These are phyloP conservation scores for Coemansia sp. DNA, from an alignment of 192 early-diverging fungal species.

Conservation along the genomic window DNA sequence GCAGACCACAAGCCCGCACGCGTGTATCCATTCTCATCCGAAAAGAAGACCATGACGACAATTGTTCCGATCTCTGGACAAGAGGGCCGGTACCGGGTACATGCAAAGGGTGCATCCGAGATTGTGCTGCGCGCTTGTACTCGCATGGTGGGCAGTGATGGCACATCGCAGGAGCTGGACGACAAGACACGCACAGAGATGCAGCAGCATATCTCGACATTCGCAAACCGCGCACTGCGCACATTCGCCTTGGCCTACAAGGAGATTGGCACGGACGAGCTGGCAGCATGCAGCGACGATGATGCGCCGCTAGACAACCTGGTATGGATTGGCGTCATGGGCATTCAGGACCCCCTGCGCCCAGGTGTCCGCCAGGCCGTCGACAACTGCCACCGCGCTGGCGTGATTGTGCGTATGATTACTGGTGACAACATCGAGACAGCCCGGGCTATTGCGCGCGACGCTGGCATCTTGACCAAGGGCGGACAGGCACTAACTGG, in stretches of 20 bases:
- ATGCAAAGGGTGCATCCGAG: conserved; percentile 81
- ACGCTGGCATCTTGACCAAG: conserved; percentile 79
- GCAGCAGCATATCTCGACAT: conserved; percentile 56
- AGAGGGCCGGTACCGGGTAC: conserved; percentile 46
- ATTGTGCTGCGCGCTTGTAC: conserved; percentile 68
- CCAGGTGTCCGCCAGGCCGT: conserved; percentile 79
- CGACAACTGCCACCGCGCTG: conserved; percentile 69
- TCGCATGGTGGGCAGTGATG: conserved; percentile 58
- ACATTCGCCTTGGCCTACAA: conserved; percentile 71
- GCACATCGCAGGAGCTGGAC: conserved; percentile 50
- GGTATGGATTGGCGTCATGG: conserved; percentile 70
- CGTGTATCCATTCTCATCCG: conserved; percentile 85
- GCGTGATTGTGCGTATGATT: conserved; percentile 90
- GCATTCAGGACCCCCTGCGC: conserved; percentile 87
- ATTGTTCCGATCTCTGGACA: conserved; percentile 50
- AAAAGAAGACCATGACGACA: conserved; percentile 87
- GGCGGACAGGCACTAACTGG: conserved; percentile 77
- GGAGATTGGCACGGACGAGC: conserved; percentile 53
- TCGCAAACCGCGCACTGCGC: conserved; percentile 68
- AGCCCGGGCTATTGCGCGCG: conserved; percentile 84
- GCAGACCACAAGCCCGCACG: conserved; percentile 55
- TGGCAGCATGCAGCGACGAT: conserved; percentile 44
- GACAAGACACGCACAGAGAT: conserved; percentile 40
- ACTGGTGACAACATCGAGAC: conserved; percentile 83
- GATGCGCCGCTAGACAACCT: conserved; percentile 61